Conservation (phyloP, 768 basidiomycete species). For the Lentinula edodes region DNA sequence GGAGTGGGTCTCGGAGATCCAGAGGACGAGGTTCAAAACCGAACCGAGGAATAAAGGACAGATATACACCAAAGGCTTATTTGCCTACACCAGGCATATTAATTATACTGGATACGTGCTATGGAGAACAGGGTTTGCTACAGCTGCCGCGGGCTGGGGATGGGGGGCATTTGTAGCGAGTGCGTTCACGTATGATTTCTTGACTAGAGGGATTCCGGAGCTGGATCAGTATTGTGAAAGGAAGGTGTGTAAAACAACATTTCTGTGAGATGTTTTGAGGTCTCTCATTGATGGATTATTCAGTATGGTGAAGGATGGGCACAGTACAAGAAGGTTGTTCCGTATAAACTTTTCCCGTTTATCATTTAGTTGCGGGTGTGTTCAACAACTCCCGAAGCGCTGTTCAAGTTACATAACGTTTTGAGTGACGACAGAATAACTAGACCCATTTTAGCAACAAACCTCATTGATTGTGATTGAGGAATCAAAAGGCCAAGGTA, state of each 20-base stretch:
- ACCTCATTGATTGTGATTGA: too few relatives aligned
- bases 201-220: neutral
- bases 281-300: neutral
- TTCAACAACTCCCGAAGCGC: too few relatives aligned
- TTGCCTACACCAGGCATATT: neutral
- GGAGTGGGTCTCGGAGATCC: slow-evolving; percentile 15
- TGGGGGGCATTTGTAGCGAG: neutral
- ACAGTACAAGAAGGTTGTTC: neutral
- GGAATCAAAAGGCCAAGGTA: too few relatives aligned
- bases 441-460: too few relatives aligned
- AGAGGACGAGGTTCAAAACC: slow-evolving; percentile 19
- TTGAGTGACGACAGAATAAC: too few relatives aligned
- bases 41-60: slow-evolving; percentile 14
- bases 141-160: neutral
- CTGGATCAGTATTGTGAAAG: neutral
- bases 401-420: too few relatives aligned
- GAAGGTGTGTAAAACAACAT: neutral
- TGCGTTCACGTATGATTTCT: neutral
- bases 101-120: neutral
- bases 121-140: neutral
- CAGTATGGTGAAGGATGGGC: neutral
- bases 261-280: neutral
- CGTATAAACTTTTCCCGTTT: neutral
- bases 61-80: neutral
- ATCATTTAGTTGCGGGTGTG: neutral